Evolutionary conservation across 1,284 basidiomycete species (phyloP).

Genomic region (Rhodofomes roseus): DNA sequence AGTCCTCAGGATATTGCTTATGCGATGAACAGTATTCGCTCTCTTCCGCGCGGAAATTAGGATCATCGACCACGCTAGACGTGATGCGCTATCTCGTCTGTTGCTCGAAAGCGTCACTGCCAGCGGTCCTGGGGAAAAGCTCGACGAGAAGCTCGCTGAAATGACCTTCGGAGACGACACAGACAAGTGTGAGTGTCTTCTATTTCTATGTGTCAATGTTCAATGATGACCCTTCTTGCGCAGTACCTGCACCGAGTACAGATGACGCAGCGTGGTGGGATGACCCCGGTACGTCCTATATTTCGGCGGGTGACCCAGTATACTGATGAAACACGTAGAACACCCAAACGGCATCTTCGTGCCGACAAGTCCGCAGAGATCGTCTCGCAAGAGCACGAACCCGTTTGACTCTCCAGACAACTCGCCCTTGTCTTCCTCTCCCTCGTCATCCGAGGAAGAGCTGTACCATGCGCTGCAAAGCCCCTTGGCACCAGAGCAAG

Average conservation of each 20-base stretch:
- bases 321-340: conserved; percentile 35
- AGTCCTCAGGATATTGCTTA: background rate
- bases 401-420: conserved; percentile 67
- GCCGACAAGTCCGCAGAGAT: conserved; percentile 35
- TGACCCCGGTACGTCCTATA: conserved; percentile 45
- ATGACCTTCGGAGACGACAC: conserved; percentile 32
- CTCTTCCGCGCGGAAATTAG: conserved; percentile 77
- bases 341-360: conserved; percentile 62
- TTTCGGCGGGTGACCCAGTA: background rate
- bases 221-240: conserved; percentile 28
- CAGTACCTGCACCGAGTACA: conserved; percentile 78
- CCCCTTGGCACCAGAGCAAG: conserved; percentile 41
- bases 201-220: conserved; percentile 2
- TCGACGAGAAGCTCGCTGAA: conserved; percentile 68
- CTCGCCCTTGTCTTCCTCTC: conserved; percentile 66
- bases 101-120: conserved; percentile 60
- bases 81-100: conserved; percentile 65
- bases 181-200: conserved; percentile 37
- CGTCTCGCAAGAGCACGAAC: conserved; percentile 40
- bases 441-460: conserved; percentile 79
- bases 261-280: conserved; percentile 79
- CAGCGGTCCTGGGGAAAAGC: conserved; percentile 57
- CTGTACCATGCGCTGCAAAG: conserved; percentile 68
- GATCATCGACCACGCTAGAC: conserved; percentile 76
- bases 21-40: conserved; percentile 64